A percentile compares a stretch with the other conserved stretches of the same genome.
Conservation (phyloP, 2,329 filamentous ascomycete species). For the Pyricularia grisea region DNA sequence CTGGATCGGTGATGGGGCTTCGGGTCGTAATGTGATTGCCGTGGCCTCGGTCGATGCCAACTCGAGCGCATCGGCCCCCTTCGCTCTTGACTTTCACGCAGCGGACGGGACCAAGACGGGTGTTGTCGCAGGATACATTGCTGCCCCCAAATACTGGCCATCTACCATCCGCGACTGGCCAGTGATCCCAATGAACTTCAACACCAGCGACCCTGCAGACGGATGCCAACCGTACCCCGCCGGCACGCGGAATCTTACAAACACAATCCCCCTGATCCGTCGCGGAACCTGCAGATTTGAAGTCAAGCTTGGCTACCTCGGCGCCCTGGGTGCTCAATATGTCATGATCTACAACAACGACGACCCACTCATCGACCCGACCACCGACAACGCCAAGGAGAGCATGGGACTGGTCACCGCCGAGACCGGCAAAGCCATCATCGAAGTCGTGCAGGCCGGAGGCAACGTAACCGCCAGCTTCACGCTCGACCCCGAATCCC, state of each 20-base stretch:
- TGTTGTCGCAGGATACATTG: background rate
- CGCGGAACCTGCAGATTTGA: constrained; percentile 16
- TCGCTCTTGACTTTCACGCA: constrained; percentile 7
- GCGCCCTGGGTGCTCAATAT: constrained; percentile 17
- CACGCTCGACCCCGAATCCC: background rate
- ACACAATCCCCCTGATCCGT: constrained; percentile 30
- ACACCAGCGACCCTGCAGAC: constrained; percentile 16
- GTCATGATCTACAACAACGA: constrained; percentile 21
- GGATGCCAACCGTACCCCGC: constrained; percentile 28
- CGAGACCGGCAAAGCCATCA: constrained; percentile 18
- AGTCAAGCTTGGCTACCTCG: constrained; percentile 19
- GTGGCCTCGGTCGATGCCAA: constrained; percentile 29
- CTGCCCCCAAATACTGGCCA: background rate
- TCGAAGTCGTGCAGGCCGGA: constrained; percentile 18
- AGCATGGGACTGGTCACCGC: background rate
- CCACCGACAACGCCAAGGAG: background rate
- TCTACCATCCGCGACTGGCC: constrained; percentile 10
- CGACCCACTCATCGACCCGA: background rate
- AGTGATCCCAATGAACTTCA: constrained; percentile 15
- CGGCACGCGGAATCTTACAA: constrained; percentile 25
- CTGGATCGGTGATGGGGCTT: constrained; percentile 10
- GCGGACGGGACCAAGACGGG: constrained; percentile 5
- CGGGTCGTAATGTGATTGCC: constrained; percentile 30
- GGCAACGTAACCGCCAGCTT: constrained; percentile 20
- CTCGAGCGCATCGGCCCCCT: constrained; percentile 8